Conservation (phyloP, 2,329 filamentous ascomycete genomes). For the Aspergillus fructus region DNA sequence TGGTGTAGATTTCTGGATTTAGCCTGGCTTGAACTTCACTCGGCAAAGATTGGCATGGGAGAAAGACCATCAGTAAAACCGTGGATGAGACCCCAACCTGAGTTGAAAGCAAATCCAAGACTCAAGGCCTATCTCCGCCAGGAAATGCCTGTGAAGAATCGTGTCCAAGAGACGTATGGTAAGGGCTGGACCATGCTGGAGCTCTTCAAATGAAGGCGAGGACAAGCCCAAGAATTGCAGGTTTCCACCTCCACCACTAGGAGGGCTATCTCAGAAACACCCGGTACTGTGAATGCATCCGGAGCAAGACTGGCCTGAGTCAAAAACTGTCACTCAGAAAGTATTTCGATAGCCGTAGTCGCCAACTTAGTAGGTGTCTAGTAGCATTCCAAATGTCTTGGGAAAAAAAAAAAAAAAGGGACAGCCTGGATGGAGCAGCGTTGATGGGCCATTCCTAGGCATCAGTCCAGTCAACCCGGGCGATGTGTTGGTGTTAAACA, state of each 20-base stretch:
- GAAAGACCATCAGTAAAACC: slow-evolving; percentile 1
- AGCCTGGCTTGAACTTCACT: slow-evolving; percentile 6
- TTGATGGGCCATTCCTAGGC: not conserved
- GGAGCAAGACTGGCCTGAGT: not conserved
- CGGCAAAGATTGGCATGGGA: slow-evolving; percentile 8
- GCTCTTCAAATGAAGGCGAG: not conserved
- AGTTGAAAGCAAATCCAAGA: not conserved
- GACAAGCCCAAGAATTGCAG: not conserved
- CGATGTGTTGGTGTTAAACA: not conserved
- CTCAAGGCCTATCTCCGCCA: not conserved
- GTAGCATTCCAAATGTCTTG: not conserved
- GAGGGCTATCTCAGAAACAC: not conserved
- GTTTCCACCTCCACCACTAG: slow-evolving; percentile 2
- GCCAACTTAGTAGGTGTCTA: not conserved
- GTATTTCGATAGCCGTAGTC: not conserved
- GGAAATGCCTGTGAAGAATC: not conserved
- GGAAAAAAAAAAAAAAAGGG: not conserved
- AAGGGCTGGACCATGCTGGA: not conserved
- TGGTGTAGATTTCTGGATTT: slow-evolving; percentile 9
- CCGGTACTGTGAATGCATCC: too few relatives aligned
- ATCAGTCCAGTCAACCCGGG: not conserved
- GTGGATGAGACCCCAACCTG: not conserved
- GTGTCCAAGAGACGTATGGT: not conserved
- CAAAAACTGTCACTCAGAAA: not conserved
- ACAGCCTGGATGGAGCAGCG: not conserved